These are phyloP conservation scores for Lactarius hatsudake DNA, from an alignment of 768 basidiomycete species.

Conservation along the genomic window DNA sequence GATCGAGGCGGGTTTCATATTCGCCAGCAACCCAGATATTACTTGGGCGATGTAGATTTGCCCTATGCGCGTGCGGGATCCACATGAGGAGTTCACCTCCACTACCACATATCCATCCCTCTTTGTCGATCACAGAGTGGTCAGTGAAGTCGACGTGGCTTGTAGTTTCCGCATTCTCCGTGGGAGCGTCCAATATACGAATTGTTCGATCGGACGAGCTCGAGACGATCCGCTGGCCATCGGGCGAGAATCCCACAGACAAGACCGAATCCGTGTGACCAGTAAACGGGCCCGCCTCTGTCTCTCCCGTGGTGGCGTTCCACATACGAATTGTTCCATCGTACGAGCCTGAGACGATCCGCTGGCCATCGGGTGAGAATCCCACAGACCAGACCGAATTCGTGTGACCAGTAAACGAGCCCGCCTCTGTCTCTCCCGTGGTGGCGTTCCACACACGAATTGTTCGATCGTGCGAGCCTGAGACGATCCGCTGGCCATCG, in stretches of 20 bases:
- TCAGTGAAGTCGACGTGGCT: background rate
- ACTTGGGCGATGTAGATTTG: background rate
- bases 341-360: background rate
- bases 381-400: background rate
- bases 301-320: too few species aligned
- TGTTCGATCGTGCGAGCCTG: background rate
- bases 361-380: slow-evolving; percentile 6
- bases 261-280: background rate
- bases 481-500: slow-evolving; percentile 6
- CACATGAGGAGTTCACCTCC: background rate
- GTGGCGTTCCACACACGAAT: background rate
- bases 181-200: background rate
- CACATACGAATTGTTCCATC: background rate
- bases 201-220: background rate
- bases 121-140: background rate
- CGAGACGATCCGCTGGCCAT: slow-evolving; percentile 9
- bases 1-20: background rate
- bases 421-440: background rate
- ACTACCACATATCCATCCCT: background rate
- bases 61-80: background rate
- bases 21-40: background rate
- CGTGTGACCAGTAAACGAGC: background rate
- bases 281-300: too few species aligned
- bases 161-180: background rate
- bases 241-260: slow-evolving; percentile 25